These are phyloP conservation scores for Herpotrichia juniperi DNA, from an alignment of 2,329 filamentous ascomycete species.

Conservation along the genomic window DNA sequence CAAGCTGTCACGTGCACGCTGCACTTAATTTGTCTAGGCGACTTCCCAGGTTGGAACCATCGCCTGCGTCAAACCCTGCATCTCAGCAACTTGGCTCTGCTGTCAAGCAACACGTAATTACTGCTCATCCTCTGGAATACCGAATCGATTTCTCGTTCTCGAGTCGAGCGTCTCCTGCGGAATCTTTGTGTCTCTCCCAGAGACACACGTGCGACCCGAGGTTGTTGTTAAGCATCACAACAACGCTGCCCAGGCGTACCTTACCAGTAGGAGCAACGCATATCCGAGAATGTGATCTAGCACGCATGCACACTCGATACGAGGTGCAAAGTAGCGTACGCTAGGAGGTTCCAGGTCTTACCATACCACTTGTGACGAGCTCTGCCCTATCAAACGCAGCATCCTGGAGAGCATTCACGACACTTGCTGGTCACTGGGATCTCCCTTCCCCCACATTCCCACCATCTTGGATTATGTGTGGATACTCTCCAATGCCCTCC, in stretches of 20 bases:
- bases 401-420: neutral
- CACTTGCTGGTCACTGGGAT: neutral
- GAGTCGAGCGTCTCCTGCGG: neutral
- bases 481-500: neutral
- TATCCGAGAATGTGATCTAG: neutral
- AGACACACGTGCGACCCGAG: neutral
- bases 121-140: too few relatives aligned
- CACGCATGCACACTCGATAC: neutral
- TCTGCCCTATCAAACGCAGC: neutral
- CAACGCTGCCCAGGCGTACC: too few relatives aligned
- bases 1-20: neutral
- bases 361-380: neutral
- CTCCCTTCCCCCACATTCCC: neutral
- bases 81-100: neutral
- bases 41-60: neutral
- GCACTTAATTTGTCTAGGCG: neutral
- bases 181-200: neutral
- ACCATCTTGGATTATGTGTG: neutral
- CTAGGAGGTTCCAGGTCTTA: conserved; percentile 2
- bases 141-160: neutral
- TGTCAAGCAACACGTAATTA: too few relatives aligned
- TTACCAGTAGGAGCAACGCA: neutral
- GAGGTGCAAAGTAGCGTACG: neutral
- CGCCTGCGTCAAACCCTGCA: neutral
- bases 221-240: too few relatives aligned